These are phyloP conservation scores for Tritrichomonas musculus DNA, from an alignment of 208 protist genomes.

Conservation along the genomic window DNA sequence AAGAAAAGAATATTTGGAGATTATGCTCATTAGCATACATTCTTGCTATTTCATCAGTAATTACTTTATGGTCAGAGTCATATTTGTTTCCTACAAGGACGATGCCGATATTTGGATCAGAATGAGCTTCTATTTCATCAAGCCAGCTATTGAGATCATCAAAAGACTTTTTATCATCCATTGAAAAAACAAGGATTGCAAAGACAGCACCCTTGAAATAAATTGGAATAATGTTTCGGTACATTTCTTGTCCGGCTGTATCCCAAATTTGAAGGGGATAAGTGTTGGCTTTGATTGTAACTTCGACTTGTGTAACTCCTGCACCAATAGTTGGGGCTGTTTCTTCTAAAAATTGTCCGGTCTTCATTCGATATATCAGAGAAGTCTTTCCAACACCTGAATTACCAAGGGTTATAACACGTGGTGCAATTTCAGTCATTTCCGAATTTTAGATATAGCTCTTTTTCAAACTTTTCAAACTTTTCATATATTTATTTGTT, in stretches of 20 bases:
- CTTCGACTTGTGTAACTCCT: neutral
- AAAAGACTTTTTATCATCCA: neutral
- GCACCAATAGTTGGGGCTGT: neutral
- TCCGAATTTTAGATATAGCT: no score
- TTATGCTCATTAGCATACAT: neutral
- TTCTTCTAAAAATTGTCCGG: neutral
- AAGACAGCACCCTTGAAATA: neutral
- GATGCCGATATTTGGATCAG: neutral
- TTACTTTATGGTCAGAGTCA: neutral
- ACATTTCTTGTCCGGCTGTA: slow-evolving; percentile 10
- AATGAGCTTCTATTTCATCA: neutral
- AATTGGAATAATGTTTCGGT: neutral
- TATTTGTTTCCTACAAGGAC: neutral
- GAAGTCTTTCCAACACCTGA: slow-evolving; percentile 3
- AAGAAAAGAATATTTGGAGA: neutral
- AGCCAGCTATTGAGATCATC: neutral
- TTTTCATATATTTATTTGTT: no score
- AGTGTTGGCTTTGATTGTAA: no score
- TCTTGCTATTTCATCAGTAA: neutral
- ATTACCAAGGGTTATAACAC: neutral
- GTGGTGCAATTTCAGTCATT: neutral
- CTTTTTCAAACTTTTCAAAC: no score
- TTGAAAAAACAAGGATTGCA: neutral
- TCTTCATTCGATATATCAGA: neutral
- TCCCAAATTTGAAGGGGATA: neutral